Percentiles rank a stretch among this genome's conserved stretches.
Evolutionary conservation across 1,284 basidiomycete species (phyloP).

Genomic region (Tremellales sp.): DNA sequence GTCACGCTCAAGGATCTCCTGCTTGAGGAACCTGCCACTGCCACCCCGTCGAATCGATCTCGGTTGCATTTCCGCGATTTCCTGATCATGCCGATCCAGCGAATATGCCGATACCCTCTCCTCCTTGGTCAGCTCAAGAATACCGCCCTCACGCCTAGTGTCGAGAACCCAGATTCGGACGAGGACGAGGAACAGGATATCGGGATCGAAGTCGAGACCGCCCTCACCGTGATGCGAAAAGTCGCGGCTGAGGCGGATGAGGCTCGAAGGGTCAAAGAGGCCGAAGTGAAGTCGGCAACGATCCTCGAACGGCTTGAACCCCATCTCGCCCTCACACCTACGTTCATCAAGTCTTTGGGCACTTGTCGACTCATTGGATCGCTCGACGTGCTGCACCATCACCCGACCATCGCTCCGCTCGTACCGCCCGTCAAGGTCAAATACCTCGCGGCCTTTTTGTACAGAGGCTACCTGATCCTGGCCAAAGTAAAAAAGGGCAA

Average conservation of each 20-base stretch:
- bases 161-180: conserved; percentile 30
- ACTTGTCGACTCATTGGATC: conserved; percentile 72
- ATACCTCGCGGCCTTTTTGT: conserved; percentile 84
- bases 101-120: conserved; percentile 75
- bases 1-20: conserved; percentile 36
- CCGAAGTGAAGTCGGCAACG: conserved; percentile 63
- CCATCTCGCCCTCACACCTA: conserved; percentile 41
- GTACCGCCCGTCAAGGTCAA: conserved; percentile 63
- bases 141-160: background rate
- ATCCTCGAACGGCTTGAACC: conserved; percentile 63
- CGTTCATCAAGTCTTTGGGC: conserved; percentile 66
- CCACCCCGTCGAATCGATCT: conserved; percentile 17
- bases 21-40: conserved; percentile 19
- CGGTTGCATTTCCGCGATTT: conserved; percentile 65
- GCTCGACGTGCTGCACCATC: conserved; percentile 73
- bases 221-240: conserved; percentile 54
- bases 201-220: conserved; percentile 42
- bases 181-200: conserved; percentile 24
- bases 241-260: conserved; percentile 58
- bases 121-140: conserved; percentile 1
- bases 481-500: conserved; percentile 77
- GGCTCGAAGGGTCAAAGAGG: conserved; percentile 57
- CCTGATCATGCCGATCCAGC: conserved; percentile 82
- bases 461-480: conserved; percentile 75
- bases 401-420: conserved; percentile 45